Evolutionary conservation across 768 basidiomycete genomes (phyloP), one percentile per base, ranked within the genome.

Genomic region (Mycena rosella): DNA sequence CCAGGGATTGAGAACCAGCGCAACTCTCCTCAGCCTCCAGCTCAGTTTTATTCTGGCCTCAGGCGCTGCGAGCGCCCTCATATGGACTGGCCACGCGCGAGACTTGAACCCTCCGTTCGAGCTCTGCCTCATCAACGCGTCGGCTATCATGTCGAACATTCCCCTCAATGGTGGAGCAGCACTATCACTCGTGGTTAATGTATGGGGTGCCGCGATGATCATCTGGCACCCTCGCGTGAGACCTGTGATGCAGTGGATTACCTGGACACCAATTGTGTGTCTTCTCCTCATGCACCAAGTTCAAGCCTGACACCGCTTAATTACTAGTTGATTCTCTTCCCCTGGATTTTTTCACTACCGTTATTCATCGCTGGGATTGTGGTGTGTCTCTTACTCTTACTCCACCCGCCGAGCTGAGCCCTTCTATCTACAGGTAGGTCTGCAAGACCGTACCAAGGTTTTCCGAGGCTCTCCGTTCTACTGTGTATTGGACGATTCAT

Each of bases 391-490:
- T n/a, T 24, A n/a, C 6, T 34, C 24, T 45, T 40, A 3, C 26
- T 15, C 38, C 5, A 30, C 17, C 2, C 14, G 18, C 20, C 34
- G 17, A 48, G 8, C 1, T 34, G 11, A 44, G 22, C 2, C 26
- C 29, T 26, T 40, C 10, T 18, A 14, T 48, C 22, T 7, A 2
- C 30, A 69, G 63, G 6, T 61, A 0, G 68, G 68, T 9, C 36
- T 65, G 18, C 14, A 53, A 30, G 30, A 66, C 55, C 63, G 40
- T 11, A 36, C 30, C 6, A 24, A 55, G 8, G 69, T 70, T 1
- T 66, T 52, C 30, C 63, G 69, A 17, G 69, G 60, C 30, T 57
- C 60, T n/a, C 69, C 69, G 1, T 70, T 70, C 51, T 70, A 70
- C 36, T 70, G 69, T 40, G 29, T 59, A 24, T 38, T 70, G 10